Evolutionary conservation across 805 yeast species (phyloP), one percentile per base, ranked within the genome.

Genomic region (Diddensiella transvaalensis): DNA sequence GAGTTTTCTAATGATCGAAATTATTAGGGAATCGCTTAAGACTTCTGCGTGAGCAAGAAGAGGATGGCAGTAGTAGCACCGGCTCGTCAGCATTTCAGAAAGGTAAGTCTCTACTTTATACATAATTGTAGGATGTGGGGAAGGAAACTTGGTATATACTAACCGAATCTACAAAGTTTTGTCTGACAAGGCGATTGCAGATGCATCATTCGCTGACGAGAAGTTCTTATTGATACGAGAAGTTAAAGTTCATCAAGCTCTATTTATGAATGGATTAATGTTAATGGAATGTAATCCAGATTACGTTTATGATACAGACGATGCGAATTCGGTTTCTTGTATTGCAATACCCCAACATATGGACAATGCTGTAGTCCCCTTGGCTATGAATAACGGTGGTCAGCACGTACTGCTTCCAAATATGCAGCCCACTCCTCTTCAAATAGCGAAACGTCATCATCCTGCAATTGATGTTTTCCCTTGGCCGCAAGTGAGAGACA

Each of bases 401-500:
- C 32, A 10, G 32, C 11, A 13, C 10, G 32, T 13, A 13, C 32
- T 29, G 32, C 32, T 13, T 10, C 32, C 32, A 29, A 35, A 35
- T 15, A 35, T 35, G 38, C 15, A 13, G 38, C 38, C 38, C 8
- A 35, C 38, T 15, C 21, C 21, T n/a, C 21, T 35, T n/a, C 38
- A 35, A 17, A 35, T 17, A 8, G 21, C 38, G 8, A 35, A 17
- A 18, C 15, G 8, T 8, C 38, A 35, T 15, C 38, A 35, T 15
- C 38, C 38, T 8, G 15, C 21, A n/a, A 18, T 15, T 8, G 38
- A 35, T 15, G 38, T 35, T 18, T 35, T 35, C 15, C 38, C 38
- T 8, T 35, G 38, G 38, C 38, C 38, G 21, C 6, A 13, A 35
- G 38, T 35, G 8, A 35, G 38, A 15, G 38, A 35, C 38, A 35